A percentile compares a stretch with the other conserved stretches of the same genome.
Evolutionary conservation across 2,329 filamentous ascomycete species (phyloP).

Genomic region (Sphaerulina vaccinii): DNA sequence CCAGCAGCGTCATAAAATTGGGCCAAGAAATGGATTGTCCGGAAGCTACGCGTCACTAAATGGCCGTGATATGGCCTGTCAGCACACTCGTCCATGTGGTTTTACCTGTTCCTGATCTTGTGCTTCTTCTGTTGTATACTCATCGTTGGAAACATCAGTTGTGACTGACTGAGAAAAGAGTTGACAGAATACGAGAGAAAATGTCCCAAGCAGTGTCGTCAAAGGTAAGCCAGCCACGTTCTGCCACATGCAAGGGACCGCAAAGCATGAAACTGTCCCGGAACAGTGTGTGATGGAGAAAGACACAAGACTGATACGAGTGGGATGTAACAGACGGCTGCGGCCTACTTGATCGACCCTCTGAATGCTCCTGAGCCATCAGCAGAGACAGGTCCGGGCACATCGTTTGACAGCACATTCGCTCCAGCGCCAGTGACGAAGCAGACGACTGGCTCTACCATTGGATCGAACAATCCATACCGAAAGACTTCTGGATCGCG

Average conservation of each 20-base stretch:
- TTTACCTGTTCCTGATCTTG: too few species aligned
- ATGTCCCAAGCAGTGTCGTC: constrained; percentile 23
- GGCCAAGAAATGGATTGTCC: too few species aligned
- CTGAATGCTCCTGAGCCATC: constrained; percentile 66
- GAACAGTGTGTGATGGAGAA: too few species aligned
- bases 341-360: constrained; percentile 66
- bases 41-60: too few species aligned
- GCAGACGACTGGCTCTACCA: constrained; percentile 38
- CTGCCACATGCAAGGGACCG: constrained; percentile 15
- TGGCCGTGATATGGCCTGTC: too few species aligned
- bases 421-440: constrained; percentile 32
- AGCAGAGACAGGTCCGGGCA: constrained; percentile 65
- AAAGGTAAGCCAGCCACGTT: constrained; percentile 14
- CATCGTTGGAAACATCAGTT: too few species aligned
- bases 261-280: constrained; percentile 10
- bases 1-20: too few species aligned
- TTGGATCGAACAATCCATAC: constrained; percentile 46
- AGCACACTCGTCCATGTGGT: too few species aligned
- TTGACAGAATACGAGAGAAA: not conserved
- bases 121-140: too few species aligned
- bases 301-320: not conserved
- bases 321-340: constrained; percentile 52
- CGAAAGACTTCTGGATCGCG: constrained; percentile 29
- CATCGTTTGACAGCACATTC: constrained; percentile 54
- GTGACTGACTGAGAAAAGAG: not conserved